A percentile compares a stretch with the other conserved stretches of the same genome.
Evolutionary conservation across 108 stramenopile species (phyloP).

Genomic region (Phaeodactylum tricornutum): DNA sequence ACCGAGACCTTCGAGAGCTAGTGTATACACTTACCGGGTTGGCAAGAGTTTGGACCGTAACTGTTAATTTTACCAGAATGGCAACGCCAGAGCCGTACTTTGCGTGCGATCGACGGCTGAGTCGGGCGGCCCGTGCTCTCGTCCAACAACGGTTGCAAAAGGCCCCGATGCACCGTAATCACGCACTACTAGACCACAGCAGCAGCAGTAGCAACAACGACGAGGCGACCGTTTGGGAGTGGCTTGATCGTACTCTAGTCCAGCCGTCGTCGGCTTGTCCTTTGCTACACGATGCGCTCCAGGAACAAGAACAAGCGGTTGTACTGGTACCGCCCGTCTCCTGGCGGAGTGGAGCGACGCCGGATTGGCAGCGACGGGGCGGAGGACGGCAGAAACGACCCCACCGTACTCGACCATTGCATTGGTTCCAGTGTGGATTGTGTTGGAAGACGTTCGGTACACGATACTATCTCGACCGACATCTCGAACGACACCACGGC

Average conservation of each 20-base stretch:
- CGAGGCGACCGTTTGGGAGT: not conserved
- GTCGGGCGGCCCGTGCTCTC: conserved; percentile 17
- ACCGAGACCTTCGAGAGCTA: too few species aligned
- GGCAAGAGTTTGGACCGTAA: too few species aligned
- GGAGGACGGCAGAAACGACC: too few species aligned
- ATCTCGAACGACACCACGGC: not conserved
- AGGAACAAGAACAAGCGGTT: not conserved
- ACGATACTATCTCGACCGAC: conserved; percentile 20
- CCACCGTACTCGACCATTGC: too few species aligned
- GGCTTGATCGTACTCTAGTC: not conserved
- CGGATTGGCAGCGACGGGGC: not conserved
- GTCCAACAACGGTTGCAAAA: too few species aligned
- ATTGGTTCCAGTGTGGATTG: conserved; percentile 23
- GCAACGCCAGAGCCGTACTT: too few species aligned
- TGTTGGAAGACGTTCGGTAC: conserved; percentile 13
- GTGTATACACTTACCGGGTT: too few species aligned
- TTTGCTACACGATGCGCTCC: not conserved
- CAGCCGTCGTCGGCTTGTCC: not conserved
- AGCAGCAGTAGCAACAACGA: conserved; percentile 1
- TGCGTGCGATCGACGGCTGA: conserved; percentile 16
- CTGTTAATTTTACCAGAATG: too few species aligned
- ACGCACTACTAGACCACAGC: not conserved
- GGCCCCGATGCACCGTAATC: conserved; percentile 6
- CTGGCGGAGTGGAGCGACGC: too few species aligned
- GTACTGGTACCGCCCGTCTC: too few species aligned